phyloP scores from a whole-genome alignment of 129 eudicot genomes.

The Daucus carota region DNA sequence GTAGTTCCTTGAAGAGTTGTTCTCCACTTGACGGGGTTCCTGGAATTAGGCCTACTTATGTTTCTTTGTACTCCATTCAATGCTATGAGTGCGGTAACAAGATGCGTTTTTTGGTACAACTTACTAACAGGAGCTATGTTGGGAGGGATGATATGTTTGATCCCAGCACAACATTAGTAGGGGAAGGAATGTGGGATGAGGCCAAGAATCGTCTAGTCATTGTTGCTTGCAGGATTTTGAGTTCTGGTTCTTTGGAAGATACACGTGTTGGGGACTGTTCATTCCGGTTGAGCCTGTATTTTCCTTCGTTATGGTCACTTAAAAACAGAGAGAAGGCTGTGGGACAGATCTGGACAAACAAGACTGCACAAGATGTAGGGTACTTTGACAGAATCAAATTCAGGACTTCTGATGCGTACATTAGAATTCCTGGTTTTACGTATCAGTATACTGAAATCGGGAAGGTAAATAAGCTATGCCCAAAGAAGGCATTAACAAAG shows the following conservation, averaged over 20 bases:
- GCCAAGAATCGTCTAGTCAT: constrained; percentile 31
- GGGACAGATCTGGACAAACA: constrained; percentile 59
- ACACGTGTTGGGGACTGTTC: constrained; percentile 59
- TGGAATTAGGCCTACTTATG: constrained; percentile 26
- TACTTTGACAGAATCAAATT: constrained; percentile 31
- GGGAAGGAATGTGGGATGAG: constrained; percentile 67
- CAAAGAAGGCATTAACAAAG: constrained; percentile 15
- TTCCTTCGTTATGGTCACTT: constrained; percentile 36
- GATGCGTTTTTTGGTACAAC: constrained; percentile 29
- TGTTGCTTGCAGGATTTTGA: constrained; percentile 45
- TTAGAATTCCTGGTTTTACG: constrained; percentile 24
- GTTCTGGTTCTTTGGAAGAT: constrained; percentile 23
- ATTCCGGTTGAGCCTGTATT: constrained; percentile 43
- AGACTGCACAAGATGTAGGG: constrained; percentile 25
- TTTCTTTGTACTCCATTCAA: constrained; percentile 38
- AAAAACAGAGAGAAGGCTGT: constrained; percentile 22
- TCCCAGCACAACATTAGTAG: constrained; percentile 36
- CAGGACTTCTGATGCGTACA: constrained; percentile 25
- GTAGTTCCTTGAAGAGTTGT: constrained; percentile 17
- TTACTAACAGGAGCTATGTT: constrained; percentile 24
- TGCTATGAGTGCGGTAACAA: constrained; percentile 30
- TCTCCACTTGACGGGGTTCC: constrained; percentile 17
- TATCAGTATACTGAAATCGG: constrained; percentile 51
- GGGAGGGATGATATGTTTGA: constrained; percentile 24
- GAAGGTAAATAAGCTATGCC: constrained; percentile 36